A percentile compares a stretch with the other conserved stretches of the same genome.
phyloP scores from a whole-genome alignment of 495 filamentous ascomycete species.

The Neurospora intermedia region DNA sequence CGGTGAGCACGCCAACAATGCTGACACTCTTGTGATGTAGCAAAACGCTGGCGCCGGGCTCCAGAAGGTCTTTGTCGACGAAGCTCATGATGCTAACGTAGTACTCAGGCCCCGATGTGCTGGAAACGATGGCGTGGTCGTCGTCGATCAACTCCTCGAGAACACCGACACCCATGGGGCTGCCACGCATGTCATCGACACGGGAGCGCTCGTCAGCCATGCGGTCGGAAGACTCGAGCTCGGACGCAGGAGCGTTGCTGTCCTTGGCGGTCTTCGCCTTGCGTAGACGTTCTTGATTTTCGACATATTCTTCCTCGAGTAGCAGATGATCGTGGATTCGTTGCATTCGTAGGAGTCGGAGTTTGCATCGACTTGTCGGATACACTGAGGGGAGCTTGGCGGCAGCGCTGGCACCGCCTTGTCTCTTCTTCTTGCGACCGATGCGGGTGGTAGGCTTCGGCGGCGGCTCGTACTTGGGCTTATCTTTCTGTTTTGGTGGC shows the following conservation, averaged over 20 bases:
- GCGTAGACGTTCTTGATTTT: slow-evolving; percentile 91
- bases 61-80: slow-evolving; percentile 96
- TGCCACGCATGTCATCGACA: slow-evolving; percentile 97
- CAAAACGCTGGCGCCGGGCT: slow-evolving; percentile 90
- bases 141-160: slow-evolving; percentile 99
- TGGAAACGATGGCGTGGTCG: slow-evolving; percentile 97
- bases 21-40: slow-evolving; percentile 97
- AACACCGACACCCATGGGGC: slow-evolving; percentile 96
- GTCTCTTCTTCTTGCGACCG: slow-evolving; percentile 95
- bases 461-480: slow-evolving; percentile 98
- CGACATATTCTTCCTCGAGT: slow-evolving; percentile 95
- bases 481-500: slow-evolving; percentile 66
- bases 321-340: slow-evolving; percentile 95
- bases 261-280: slow-evolving; percentile 79
- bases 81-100: slow-evolving; percentile 99
- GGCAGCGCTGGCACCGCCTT: slow-evolving; percentile 80
- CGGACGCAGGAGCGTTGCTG: slow-evolving; percentile 45
- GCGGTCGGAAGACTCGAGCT: slow-evolving; percentile 54
- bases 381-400: slow-evolving; percentile 90
- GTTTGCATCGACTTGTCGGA: slow-evolving; percentile 93
- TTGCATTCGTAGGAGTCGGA: slow-evolving; percentile 95
- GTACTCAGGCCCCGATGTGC: slow-evolving; percentile 94
- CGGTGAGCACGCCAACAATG: slow-evolving; percentile 93
- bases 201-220: slow-evolving; percentile 92
- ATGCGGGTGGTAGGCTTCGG: slow-evolving; percentile 94